Evolutionary conservation across 768 basidiomycete genomes (phyloP).

Genomic region (Termitomyces sp.): DNA sequence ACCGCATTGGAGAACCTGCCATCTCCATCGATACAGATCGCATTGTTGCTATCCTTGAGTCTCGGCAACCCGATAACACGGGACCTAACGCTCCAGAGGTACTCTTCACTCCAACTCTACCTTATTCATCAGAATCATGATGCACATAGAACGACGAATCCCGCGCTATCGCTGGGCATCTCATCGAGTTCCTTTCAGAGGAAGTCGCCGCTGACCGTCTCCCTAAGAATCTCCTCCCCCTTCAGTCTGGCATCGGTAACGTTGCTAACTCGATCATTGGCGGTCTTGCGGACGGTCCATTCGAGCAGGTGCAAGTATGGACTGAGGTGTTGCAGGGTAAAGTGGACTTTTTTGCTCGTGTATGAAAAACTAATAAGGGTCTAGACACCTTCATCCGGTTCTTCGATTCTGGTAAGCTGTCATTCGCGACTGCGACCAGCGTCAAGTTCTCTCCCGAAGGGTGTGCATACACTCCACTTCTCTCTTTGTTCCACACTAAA

Average conservation of each 20-base stretch:
- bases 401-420: constrained; percentile 44
- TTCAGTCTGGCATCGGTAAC: constrained; percentile 48
- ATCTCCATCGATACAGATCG: constrained; percentile 49
- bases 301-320: constrained; percentile 48
- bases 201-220: constrained; percentile 41
- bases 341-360: background rate
- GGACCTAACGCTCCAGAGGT: constrained; percentile 42
- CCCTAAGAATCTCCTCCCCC: constrained; percentile 38
- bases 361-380: background rate
- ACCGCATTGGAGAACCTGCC: constrained; percentile 41
- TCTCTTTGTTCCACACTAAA: background rate
- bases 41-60: constrained; percentile 43
- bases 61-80: constrained; percentile 40
- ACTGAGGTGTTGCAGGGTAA: constrained; percentile 44
- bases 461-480: constrained; percentile 16
- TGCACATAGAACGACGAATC: constrained; percentile 33
- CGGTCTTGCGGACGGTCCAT: constrained; percentile 44
- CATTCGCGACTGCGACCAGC: constrained; percentile 46
- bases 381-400: constrained; percentile 44
- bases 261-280: constrained; percentile 50
- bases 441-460: constrained; percentile 45
- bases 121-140: background rate
- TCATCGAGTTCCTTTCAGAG: constrained; percentile 40
- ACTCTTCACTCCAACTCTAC: constrained; percentile 3
- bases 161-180: constrained; percentile 39